A percentile compares a stretch with the other conserved stretches of the same genome.
Evolutionary conservation across 768 basidiomycete genomes (phyloP).

Genomic region (Auriculariales sp.): DNA sequence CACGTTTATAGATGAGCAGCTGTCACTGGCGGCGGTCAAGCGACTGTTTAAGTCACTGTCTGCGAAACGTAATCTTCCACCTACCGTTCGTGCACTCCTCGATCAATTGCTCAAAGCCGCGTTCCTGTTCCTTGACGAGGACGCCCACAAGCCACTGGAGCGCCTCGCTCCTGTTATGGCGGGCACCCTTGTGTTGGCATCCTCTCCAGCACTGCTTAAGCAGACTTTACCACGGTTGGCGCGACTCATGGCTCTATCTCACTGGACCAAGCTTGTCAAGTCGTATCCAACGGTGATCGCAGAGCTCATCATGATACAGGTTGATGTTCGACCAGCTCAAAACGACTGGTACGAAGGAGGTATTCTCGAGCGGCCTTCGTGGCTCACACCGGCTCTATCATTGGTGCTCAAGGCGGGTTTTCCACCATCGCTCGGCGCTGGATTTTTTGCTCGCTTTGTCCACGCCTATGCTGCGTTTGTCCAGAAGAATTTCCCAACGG

Average conservation of each 20-base stretch:
- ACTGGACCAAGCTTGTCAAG: not conserved
- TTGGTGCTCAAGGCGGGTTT: not conserved
- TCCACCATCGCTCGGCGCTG: not conserved
- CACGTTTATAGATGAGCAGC: not conserved
- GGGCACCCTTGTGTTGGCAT: not conserved
- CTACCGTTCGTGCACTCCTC: not conserved
- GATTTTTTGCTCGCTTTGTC: not conserved
- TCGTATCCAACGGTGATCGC: not conserved
- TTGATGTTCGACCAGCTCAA: not conserved
- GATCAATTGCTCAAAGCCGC: not conserved
- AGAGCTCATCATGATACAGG: not conserved
- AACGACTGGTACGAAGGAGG: not conserved
- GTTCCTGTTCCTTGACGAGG: not conserved
- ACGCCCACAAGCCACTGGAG: not conserved
- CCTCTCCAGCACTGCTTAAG: not conserved
- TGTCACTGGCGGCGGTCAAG: not conserved
- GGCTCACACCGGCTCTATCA: not conserved
- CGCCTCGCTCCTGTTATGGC: not conserved
- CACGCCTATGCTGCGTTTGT: not conserved
- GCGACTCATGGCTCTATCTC: not conserved
- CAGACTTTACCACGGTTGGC: not conserved
- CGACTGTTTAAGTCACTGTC: not conserved
- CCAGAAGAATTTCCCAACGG: not conserved
- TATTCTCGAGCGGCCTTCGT: not conserved
- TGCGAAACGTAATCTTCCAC: not conserved